Conservation (phyloP, 768 basidiomycete genomes). For the Termitomyces titanicus region DNA sequence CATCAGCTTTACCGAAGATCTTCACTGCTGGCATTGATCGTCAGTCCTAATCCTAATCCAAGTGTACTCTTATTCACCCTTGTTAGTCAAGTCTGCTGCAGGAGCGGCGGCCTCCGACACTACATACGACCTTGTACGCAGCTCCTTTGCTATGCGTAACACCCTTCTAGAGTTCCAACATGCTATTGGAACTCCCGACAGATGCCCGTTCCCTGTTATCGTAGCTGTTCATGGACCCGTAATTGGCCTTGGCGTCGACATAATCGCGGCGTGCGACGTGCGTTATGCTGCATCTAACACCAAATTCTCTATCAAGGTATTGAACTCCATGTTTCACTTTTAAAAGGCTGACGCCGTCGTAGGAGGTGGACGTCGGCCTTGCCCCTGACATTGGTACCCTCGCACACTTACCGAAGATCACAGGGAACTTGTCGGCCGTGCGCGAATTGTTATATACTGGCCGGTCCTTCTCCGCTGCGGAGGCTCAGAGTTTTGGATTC, state of each 20-base stretch:
- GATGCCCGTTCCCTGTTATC: conserved; percentile 77
- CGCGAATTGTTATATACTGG: conserved; percentile 78
- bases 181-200: conserved; percentile 64
- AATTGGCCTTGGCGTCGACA: conserved; percentile 77
- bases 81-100: conserved; percentile 29
- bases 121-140: conserved; percentile 47
- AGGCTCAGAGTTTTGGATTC: conserved; percentile 69
- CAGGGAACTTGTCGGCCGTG: conserved; percentile 67
- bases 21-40: conserved; percentile 87
- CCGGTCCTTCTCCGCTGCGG: conserved; percentile 61
- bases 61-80: background rate
- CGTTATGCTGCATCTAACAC: conserved; percentile 64
- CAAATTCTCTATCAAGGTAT: conserved; percentile 70
- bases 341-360: conserved; percentile 36
- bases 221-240: conserved; percentile 74
- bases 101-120: conserved; percentile 16
- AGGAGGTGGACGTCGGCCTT: conserved; percentile 87
- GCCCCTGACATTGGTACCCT: conserved; percentile 89
- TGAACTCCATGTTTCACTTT: conserved; percentile 15
- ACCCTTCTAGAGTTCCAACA: conserved; percentile 61
- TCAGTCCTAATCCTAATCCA: conserved; percentile 26
- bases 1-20: conserved; percentile 63
- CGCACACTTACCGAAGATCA: conserved; percentile 74
- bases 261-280: conserved; percentile 73
- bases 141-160: conserved; percentile 43